phyloP scores from a whole-genome alignment of 371 early-diverging fungal genomes.

The Saksenaea oblongispora region DNA sequence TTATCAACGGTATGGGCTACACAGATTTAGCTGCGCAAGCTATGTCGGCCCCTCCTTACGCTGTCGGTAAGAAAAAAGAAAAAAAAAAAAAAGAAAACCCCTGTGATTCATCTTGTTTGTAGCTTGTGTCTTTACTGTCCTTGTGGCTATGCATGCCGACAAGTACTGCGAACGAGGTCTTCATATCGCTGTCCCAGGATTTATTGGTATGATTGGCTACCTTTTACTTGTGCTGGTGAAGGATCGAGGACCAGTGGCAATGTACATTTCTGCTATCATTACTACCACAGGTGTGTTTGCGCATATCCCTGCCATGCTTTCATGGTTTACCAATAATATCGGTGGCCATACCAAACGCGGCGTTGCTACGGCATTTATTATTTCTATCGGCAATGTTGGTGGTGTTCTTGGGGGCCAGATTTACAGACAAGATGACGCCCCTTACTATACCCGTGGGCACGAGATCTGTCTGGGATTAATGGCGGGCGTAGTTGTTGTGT shows the following conservation, averaged over 20 bases:
- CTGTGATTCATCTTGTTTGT: slow-evolving; percentile 13
- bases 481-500: slow-evolving; percentile 37
- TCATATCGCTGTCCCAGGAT: slow-evolving; percentile 62
- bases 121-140: slow-evolving; percentile 58
- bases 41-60: slow-evolving; percentile 39
- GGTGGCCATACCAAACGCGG: slow-evolving; percentile 69
- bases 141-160: slow-evolving; percentile 67
- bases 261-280: slow-evolving; percentile 57
- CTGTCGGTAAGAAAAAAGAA: slow-evolving; percentile 5
- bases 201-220: slow-evolving; percentile 66
- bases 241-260: slow-evolving; percentile 17
- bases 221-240: slow-evolving; percentile 52
- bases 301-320: slow-evolving; percentile 58
- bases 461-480: slow-evolving; percentile 43
- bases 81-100: neutral
- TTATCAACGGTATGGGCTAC: slow-evolving; percentile 70
- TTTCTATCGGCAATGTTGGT: slow-evolving; percentile 66
- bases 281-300: slow-evolving; percentile 60
- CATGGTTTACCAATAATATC: slow-evolving; percentile 65
- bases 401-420: slow-evolving; percentile 65
- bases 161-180: slow-evolving; percentile 60
- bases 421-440: slow-evolving; percentile 62
- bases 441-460: slow-evolving; percentile 55
- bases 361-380: slow-evolving; percentile 59
- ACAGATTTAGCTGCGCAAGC: slow-evolving; percentile 49